Conservation (phyloP, 2,329 filamentous ascomycete genomes). For the Triangularia verruculosa region DNA sequence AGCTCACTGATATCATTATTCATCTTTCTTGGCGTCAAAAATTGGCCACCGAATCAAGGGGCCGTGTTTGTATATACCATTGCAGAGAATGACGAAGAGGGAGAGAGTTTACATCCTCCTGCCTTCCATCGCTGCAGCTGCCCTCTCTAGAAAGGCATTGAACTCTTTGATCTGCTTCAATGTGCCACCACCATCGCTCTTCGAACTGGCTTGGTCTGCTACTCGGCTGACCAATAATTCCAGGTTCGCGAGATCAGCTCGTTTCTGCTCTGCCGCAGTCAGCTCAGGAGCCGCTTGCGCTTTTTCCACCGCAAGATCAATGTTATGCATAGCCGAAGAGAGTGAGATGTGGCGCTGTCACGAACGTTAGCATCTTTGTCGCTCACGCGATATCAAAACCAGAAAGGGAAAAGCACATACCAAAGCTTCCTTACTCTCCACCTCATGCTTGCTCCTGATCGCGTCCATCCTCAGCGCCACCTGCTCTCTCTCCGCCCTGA, state of each 20-base stretch:
- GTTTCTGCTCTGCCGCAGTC: constrained; percentile 44
- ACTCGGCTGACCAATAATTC: constrained; percentile 56
- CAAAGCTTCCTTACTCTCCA: constrained; percentile 49
- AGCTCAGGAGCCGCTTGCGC: constrained; percentile 46
- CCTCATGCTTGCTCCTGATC: constrained; percentile 58
- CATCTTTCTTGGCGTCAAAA: background rate
- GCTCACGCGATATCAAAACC: background rate
- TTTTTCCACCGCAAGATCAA: constrained; percentile 52
- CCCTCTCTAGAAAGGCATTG: constrained; percentile 61
- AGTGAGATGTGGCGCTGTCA: constrained; percentile 47
- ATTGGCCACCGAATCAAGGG: background rate
- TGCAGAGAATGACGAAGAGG: constrained; percentile 9
- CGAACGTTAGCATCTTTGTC: constrained; percentile 6
- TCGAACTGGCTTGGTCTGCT: constrained; percentile 50
- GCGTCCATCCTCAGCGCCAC: constrained; percentile 62
- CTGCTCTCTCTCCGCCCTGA: constrained; percentile 59
- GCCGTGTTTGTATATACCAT: constrained; percentile 3
- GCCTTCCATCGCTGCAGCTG: constrained; percentile 54
- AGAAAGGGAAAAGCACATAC: constrained; percentile 37
- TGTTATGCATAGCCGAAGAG: constrained; percentile 59
- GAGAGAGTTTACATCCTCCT: constrained; percentile 7
- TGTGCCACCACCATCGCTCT: constrained; percentile 45
- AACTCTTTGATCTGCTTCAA: constrained; percentile 59
- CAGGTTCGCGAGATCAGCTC: constrained; percentile 53
- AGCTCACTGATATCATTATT: constrained; percentile 5